Conservation (phyloP, 1,284 basidiomycete species). For the Mycena sp. region DNA sequence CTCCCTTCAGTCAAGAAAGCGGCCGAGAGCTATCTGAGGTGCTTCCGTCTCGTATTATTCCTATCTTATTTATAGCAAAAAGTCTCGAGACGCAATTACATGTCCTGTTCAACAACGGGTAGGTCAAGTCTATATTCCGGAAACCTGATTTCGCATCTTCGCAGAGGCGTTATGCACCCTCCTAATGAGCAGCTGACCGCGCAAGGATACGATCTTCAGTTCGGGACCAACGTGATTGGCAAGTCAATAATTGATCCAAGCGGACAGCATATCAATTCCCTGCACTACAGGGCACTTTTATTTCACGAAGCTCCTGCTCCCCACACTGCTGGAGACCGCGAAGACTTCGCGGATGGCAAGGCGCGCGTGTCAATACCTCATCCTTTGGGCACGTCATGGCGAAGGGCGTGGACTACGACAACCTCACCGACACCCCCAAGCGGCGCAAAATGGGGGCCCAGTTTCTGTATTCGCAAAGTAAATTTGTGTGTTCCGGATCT, state of each 20-base stretch:
- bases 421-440: slow-evolving; percentile 42
- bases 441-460: slow-evolving; percentile 40
- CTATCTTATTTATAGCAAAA: slow-evolving; percentile 46
- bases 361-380: slow-evolving; percentile 59
- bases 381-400: slow-evolving; percentile 45
- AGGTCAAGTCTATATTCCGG: no score
- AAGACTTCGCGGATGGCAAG: slow-evolving; percentile 46
- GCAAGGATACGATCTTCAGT: slow-evolving; percentile 64
- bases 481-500: slow-evolving; percentile 57
- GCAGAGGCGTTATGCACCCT: slow-evolving; percentile 67
- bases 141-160: no score
- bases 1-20: slow-evolving; percentile 60
- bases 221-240: slow-evolving; percentile 63
- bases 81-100: slow-evolving; percentile 49
- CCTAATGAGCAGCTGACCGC: slow-evolving; percentile 56
- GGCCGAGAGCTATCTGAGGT: slow-evolving; percentile 60
- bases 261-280: background rate
- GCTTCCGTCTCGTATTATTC: background rate
- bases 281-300: slow-evolving; percentile 50
- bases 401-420: slow-evolving; percentile 44
- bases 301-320: slow-evolving; percentile 60
- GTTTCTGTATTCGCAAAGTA: slow-evolving; percentile 56
- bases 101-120: slow-evolving; percentile 64
- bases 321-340: slow-evolving; percentile 52
- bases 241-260: background rate